These are phyloP conservation scores for Solanum aculeatissimum DNA, from an alignment of 305 asterid genomes.

Conservation along the genomic window DNA sequence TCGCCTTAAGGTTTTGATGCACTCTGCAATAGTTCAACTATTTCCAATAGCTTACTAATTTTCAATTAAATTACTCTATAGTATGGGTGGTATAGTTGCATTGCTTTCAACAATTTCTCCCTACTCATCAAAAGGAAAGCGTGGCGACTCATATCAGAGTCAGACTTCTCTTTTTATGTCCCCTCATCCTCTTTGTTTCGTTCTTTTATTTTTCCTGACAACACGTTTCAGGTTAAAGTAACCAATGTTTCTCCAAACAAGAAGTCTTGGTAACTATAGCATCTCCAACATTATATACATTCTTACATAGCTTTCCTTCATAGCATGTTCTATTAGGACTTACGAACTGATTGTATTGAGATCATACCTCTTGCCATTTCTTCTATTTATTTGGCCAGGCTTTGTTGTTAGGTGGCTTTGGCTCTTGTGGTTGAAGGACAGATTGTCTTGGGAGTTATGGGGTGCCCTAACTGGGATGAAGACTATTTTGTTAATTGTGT, in stretches of 20 bases:
- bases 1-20: background rate
- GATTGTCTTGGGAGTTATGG: slow-evolving; percentile 91
- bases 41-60: background rate
- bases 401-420: slow-evolving; percentile 64
- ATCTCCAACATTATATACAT: background rate
- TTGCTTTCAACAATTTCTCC: background rate
- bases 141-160: background rate
- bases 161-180: background rate
- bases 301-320: background rate
- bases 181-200: background rate
- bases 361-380: background rate
- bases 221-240: background rate
- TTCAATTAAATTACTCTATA: background rate
- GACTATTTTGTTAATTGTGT: slow-evolving; percentile 16
- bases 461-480: slow-evolving; percentile 84
- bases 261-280: background rate
- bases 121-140: background rate
- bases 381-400: background rate
- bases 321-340: background rate
- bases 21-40: background rate
- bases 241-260: background rate
- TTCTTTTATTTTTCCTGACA: background rate
- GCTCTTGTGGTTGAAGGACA: slow-evolving; percentile 84
- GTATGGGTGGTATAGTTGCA: background rate
- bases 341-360: background rate